Percentiles rank a stretch among this genome's conserved stretches.
These are phyloP conservation scores for Botrytis fragariae DNA, from an alignment of 2,329 filamentous ascomycete species.

Conservation along the genomic window DNA sequence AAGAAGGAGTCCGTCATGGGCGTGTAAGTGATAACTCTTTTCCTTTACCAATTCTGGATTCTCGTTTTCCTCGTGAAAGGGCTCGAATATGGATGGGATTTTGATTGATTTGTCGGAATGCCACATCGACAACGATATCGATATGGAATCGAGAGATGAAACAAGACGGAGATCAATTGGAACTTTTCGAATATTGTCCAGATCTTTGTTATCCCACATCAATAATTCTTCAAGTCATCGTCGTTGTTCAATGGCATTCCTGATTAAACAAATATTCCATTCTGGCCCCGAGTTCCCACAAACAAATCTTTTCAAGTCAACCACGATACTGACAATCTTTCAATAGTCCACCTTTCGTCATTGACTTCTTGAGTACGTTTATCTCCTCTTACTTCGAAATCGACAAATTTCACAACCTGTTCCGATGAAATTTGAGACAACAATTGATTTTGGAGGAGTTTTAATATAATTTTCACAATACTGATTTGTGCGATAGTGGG, in stretches of 20 bases:
- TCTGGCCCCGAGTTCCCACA: constrained; percentile 6
- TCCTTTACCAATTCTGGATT: not conserved
- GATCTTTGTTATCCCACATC: constrained; percentile 2
- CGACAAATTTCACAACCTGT: constrained; percentile 22
- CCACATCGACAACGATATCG: not conserved
- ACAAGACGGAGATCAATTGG: not conserved
- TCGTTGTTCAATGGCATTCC: constrained; percentile 30
- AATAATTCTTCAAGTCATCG: constrained; percentile 21
- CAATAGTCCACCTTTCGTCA: constrained; percentile 76
- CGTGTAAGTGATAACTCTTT: constrained; percentile 55
- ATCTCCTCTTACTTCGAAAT: constrained; percentile 25
- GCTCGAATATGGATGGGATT: constrained; percentile 28
- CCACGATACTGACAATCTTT: constrained; percentile 30
- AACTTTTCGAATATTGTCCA: not conserved
- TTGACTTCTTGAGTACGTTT: constrained; percentile 97
- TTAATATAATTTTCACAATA: constrained; percentile 1
- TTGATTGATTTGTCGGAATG: not conserved
- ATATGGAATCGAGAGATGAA: not conserved
- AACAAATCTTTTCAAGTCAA: constrained; percentile 20
- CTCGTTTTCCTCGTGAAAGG: constrained; percentile 4
- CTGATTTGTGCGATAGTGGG: constrained; percentile 67
- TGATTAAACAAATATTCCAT: constrained; percentile 24
- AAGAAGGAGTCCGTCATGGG: constrained; percentile 60
- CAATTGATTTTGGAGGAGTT: constrained; percentile 13
- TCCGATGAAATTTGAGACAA: constrained; percentile 21